Percentiles rank a stretch among this genome's conserved stretches.
phyloP scores from a whole-genome alignment of 2,329 filamentous ascomycete species.

The Claviceps pusilla region DNA sequence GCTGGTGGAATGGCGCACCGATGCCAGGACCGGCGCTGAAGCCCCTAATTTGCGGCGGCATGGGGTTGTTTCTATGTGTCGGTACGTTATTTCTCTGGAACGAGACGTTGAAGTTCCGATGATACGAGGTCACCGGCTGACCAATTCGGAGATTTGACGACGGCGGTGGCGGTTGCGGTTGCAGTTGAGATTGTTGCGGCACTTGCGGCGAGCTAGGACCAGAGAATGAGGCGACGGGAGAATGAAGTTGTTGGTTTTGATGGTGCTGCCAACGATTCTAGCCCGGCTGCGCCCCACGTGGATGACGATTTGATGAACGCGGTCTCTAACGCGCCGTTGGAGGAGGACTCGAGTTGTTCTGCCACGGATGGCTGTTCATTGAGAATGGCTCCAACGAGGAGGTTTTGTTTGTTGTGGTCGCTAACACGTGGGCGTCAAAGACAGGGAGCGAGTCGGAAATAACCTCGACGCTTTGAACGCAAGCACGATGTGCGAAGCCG shows the following conservation, averaged over 20 bases:
- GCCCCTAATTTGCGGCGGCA: constrained; percentile 25
- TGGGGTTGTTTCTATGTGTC: constrained; percentile 6
- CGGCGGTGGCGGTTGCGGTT: neutral
- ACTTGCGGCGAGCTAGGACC: neutral
- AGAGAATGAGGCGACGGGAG: neutral
- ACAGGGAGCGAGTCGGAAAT: neutral
- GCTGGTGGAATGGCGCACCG: constrained; percentile 26
- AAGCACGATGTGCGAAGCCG: neutral
- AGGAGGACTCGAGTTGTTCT: constrained; percentile 6
- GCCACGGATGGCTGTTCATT: constrained; percentile 10
- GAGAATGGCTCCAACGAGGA: constrained; percentile 1
- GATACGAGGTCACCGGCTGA: neutral
- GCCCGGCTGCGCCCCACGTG: neutral
- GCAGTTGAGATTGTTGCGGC: neutral
- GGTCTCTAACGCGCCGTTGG: constrained; percentile 17
- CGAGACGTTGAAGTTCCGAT: neutral
- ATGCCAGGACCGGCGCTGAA: constrained; percentile 24
- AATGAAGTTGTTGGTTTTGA: neutral
- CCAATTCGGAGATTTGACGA: neutral
- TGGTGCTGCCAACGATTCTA: neutral
- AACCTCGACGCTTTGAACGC: neutral
- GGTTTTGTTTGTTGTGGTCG: neutral
- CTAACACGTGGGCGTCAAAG: neutral
- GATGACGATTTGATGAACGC: neutral
- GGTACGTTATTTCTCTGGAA: neutral